Conservation (phyloP, 495 filamentous ascomycete species). For the Sabuloglossum arenarium region DNA sequence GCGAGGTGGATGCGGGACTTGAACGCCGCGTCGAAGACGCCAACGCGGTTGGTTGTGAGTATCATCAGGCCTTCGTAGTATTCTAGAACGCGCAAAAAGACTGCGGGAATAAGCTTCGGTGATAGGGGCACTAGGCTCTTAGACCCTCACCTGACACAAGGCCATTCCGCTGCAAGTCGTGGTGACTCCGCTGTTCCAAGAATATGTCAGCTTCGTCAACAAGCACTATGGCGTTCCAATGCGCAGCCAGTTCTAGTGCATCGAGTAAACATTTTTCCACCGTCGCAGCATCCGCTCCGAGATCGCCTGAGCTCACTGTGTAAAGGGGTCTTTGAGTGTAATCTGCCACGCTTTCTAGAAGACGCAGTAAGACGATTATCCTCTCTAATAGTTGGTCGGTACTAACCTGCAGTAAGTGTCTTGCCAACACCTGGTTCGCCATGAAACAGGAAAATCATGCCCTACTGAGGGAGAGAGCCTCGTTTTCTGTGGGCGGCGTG, state of each 20-base stretch:
- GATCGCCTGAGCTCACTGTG: conserved; percentile 32
- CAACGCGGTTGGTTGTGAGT: background rate
- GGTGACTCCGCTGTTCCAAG: background rate
- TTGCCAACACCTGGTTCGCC: conserved; percentile 54
- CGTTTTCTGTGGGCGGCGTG: too few relatives aligned
- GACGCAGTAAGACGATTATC: background rate
- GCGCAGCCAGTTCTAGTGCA: background rate
- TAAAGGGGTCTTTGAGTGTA: conserved; percentile 63
- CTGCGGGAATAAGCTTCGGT: background rate
- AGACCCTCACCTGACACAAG: background rate
- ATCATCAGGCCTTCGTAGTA: background rate
- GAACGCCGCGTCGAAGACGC: conserved; percentile 3
- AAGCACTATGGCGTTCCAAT: background rate
- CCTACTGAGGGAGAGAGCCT: too few relatives aligned
- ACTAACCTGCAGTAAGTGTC: conserved; percentile 49
- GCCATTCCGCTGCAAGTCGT: background rate
- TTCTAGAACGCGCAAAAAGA: background rate
- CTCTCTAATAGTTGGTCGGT: background rate
- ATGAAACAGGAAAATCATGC: background rate
- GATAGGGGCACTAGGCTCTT: background rate
- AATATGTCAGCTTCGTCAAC: background rate
- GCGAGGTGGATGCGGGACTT: conserved; percentile 19
- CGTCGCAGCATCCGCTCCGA: background rate
- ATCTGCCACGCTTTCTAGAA: conserved; percentile 20
- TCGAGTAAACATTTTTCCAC: background rate